Conservation (phyloP, 331 rosid genomes). For the Malus hybrid region DNA sequence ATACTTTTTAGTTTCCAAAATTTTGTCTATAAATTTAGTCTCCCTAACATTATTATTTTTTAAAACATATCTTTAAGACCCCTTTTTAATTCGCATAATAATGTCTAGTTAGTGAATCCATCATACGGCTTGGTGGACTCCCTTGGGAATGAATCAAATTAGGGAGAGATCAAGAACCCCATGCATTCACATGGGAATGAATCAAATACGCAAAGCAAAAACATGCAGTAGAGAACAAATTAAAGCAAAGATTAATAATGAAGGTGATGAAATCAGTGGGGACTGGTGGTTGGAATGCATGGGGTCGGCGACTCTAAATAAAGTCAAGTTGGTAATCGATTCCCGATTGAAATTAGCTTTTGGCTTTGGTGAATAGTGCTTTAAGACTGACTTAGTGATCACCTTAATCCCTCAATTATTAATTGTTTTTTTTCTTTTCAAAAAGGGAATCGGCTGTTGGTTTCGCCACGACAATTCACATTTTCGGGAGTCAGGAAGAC, state of each 20-base stretch:
- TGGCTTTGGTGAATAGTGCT: slow-evolving; percentile 11
- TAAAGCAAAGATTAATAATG: slow-evolving; percentile 11
- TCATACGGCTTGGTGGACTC: too few species aligned
- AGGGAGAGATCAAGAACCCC: slow-evolving; percentile 5
- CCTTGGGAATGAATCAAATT: background rate
- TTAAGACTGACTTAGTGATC: background rate
- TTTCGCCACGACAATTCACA: rapidly evolving
- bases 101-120: background rate
- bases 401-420: background rate
- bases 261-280: slow-evolving; percentile 9
- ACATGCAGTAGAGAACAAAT: slow-evolving; percentile 13
- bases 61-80: too few species aligned
- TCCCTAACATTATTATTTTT: too few species aligned
- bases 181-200: slow-evolving; percentile 30
- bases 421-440: too few species aligned
- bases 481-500: rapidly evolving
- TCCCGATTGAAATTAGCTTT: slow-evolving; percentile 14
- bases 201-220: background rate
- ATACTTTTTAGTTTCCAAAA: too few species aligned
- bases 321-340: background rate
- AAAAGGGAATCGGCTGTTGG: too few species aligned
- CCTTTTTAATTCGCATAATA: background rate
- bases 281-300: background rate
- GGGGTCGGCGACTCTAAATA: slow-evolving; percentile 11
- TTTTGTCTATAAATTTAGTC: too few species aligned